phyloP scores from a whole-genome alignment of 768 basidiomycete genomes.

The Boletellus ananiceps region DNA sequence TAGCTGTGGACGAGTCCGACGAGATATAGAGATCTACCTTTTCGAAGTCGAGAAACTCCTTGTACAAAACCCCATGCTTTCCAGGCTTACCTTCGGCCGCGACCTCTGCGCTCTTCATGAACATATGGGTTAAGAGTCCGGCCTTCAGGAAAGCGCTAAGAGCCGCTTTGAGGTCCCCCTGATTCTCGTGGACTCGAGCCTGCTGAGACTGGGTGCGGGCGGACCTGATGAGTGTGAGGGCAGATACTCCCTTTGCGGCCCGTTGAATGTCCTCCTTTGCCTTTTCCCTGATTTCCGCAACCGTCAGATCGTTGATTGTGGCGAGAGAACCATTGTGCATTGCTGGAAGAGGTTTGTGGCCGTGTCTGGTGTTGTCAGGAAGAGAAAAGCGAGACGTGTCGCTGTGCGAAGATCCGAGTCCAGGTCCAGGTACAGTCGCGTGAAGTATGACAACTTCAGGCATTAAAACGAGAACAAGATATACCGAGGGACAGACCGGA shows the following conservation, averaged over 20 bases:
- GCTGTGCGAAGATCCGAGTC: slow-evolving; percentile 30
- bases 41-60: slow-evolving; percentile 61
- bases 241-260: slow-evolving; percentile 54
- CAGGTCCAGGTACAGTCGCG: slow-evolving; percentile 32
- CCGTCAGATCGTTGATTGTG: slow-evolving; percentile 29
- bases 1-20: slow-evolving; percentile 6
- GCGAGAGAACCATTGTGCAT: slow-evolving; percentile 38
- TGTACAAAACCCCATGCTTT: slow-evolving; percentile 52
- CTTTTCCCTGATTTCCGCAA: slow-evolving; percentile 45
- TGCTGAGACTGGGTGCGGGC: slow-evolving; percentile 54
- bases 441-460: slow-evolving; percentile 40
- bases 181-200: slow-evolving; percentile 50
- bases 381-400: slow-evolving; percentile 12
- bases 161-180: slow-evolving; percentile 59
- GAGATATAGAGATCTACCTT: slow-evolving; percentile 43
- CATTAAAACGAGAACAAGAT: slow-evolving; percentile 29
- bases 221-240: slow-evolving; percentile 54
- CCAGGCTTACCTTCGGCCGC: slow-evolving; percentile 43
- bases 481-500: slow-evolving; percentile 11
- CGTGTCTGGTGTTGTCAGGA: slow-evolving; percentile 15
- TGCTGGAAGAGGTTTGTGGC: slow-evolving; percentile 18
- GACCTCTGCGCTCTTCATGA: slow-evolving; percentile 59
- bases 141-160: slow-evolving; percentile 58
- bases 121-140: slow-evolving; percentile 52
- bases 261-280: slow-evolving; percentile 46